These are phyloP conservation scores for Excoecaria agallocha DNA, from an alignment of 345 rosid species.

Conservation along the genomic window DNA sequence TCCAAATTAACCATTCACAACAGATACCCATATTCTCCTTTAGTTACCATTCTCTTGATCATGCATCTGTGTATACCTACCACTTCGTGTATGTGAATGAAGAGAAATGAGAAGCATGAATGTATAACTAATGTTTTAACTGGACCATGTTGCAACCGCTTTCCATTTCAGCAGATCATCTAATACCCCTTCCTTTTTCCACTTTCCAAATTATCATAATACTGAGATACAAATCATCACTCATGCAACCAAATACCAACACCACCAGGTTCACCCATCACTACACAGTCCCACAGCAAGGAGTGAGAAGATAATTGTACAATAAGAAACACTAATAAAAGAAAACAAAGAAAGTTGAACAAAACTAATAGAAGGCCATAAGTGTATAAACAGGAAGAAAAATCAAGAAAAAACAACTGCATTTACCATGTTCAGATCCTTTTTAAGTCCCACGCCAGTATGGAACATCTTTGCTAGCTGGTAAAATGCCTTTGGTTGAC, in stretches of 20 bases:
- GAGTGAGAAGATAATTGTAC: not conserved
- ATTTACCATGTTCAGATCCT: slow-evolving; percentile 70
- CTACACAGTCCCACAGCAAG: not conserved
- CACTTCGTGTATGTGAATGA: not conserved
- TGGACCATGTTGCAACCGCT: not conserved
- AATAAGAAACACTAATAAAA: not conserved
- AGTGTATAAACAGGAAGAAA: slow-evolving; percentile 1
- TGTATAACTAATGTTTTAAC: not conserved
- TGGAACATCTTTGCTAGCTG: slow-evolving; percentile 99
- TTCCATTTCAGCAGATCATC: not conserved
- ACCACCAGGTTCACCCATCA: slow-evolving; percentile 1
- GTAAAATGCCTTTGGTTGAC: slow-evolving; percentile 96
- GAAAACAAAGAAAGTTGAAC: not conserved
- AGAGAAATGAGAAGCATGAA: not conserved
- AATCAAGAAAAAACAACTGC: slow-evolving; percentile 6
- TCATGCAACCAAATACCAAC: not conserved
- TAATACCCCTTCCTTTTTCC: not conserved
- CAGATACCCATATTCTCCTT: not conserved
- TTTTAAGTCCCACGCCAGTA: slow-evolving; percentile 88
- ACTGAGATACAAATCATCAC: not conserved
- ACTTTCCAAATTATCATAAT: not conserved
- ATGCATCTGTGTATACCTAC: not conserved
- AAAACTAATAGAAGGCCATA: not conserved
- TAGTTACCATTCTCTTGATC: not conserved
- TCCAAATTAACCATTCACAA: not conserved